A percentile compares a stretch with the other conserved stretches of the same genome.
phyloP scores from a whole-genome alignment of 2,329 filamentous ascomycete genomes.

The Cadophora luteo-olivacea region DNA sequence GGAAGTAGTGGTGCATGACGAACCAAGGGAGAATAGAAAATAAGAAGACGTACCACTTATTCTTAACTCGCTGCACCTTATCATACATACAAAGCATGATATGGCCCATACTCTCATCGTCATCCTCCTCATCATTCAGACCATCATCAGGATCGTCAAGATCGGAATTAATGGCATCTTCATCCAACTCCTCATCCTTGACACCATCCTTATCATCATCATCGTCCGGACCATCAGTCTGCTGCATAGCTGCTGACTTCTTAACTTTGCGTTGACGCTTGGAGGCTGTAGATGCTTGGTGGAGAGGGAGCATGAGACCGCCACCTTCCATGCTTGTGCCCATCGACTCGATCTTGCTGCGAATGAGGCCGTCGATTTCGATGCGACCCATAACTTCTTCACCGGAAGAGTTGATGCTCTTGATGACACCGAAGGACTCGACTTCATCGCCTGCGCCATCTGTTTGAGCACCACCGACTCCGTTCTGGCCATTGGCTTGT shows the following conservation, averaged over 20 bases:
- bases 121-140: slow-evolving; percentile 82
- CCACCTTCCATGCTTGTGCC: slow-evolving; percentile 76
- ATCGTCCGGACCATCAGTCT: slow-evolving; percentile 66
- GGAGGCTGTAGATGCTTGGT: slow-evolving; percentile 45
- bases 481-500: slow-evolving; percentile 47
- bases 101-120: slow-evolving; percentile 82
- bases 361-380: slow-evolving; percentile 73
- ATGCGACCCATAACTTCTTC: slow-evolving; percentile 62
- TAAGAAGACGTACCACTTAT: slow-evolving; percentile 83
- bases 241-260: slow-evolving; percentile 44
- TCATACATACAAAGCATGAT: slow-evolving; percentile 99
- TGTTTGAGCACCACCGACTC: slow-evolving; percentile 65
- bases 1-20: no score
- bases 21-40: background rate
- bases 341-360: slow-evolving; percentile 68
- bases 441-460: slow-evolving; percentile 74
- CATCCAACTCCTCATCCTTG: slow-evolving; percentile 70
- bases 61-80: slow-evolving; percentile 98
- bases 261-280: slow-evolving; percentile 46
- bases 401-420: slow-evolving; percentile 61
- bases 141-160: slow-evolving; percentile 94
- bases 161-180: slow-evolving; percentile 98
- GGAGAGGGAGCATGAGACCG: slow-evolving; percentile 75
- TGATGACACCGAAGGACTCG: slow-evolving; percentile 61
- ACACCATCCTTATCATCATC: slow-evolving; percentile 66